These are phyloP conservation scores for Talinum fruticosum DNA, from an alignment of 148 eudicot genomes.

Conservation along the genomic window DNA sequence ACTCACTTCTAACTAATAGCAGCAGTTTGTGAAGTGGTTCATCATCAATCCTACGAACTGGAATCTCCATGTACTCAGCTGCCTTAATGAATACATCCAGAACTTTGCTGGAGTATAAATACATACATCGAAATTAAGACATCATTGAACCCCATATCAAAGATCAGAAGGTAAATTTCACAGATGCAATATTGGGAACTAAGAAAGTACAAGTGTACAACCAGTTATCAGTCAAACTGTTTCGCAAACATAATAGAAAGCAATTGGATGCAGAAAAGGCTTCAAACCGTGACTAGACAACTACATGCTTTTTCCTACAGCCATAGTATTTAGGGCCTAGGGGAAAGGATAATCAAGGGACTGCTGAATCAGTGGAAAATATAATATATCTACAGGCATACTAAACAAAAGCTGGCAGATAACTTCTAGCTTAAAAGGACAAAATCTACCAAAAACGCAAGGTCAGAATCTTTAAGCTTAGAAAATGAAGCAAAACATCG, in stretches of 20 bases:
- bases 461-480: not conserved
- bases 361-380: too few species aligned
- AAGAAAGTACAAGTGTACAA: not conserved
- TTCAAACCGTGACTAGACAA: too few species aligned
- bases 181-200: not conserved
- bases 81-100: slow-evolving; percentile 92
- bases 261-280: too few species aligned
- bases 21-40: slow-evolving; percentile 88
- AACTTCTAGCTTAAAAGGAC: too few species aligned
- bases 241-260: too few species aligned
- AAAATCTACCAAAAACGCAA: too few species aligned
- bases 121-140: not conserved
- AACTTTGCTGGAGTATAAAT: slow-evolving; percentile 62
- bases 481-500: not conserved
- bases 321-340: too few species aligned
- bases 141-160: not conserved
- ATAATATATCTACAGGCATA: too few species aligned
- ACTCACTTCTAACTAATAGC: slow-evolving; percentile 76
- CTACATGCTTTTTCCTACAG: too few species aligned
- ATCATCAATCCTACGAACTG: slow-evolving; percentile 77
- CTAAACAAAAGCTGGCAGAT: too few species aligned
- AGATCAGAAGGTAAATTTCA: not conserved
- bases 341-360: too few species aligned
- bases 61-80: slow-evolving; percentile 87
- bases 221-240: not conserved